Evolutionary conservation across 2,329 filamentous ascomycete genomes (phyloP), one percentile per base, ranked within the genome.

Genomic region (Orbilia brochopaga): DNA sequence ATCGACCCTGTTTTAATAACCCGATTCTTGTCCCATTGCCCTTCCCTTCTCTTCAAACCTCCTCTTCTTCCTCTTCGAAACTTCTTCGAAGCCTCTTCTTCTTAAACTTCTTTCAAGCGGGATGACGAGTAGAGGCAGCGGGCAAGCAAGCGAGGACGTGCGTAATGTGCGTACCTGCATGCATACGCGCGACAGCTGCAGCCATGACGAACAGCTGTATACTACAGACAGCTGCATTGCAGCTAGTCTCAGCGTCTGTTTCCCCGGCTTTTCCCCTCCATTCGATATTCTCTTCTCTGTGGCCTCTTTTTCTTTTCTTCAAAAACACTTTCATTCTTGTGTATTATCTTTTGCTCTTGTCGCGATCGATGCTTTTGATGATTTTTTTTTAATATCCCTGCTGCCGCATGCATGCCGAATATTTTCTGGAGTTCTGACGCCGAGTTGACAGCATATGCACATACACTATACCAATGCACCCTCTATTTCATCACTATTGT

Each of bases 311-410:
- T 58, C 50, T 53, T 32, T 21, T 50, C 52, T 27, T 56, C 64
- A 58, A 59, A 53, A n/a, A n/a, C n/a, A 57, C 66, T 57, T 69
- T 72, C 74, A 58, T 53, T 63, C 60, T 54, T 64, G 55, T 51
- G 5, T 56, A 35, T 46, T 50, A 10, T 32, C 27, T 52, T 69
- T 8, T 40, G 19, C 17, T n/a, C 19, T 40, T 32, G 56, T 30
- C 44, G 30, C 23, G 55, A 58, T 44, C 23, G 23, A 21, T 58
- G 17, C 21, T 17, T 27, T 35, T 13, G 27, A 32, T 55, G 17
- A 6, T 44, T 30, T 37, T 11, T 37, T 24, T 42, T 24, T 21
- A 30, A 57, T 15, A 30, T 21, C 44, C 19, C 23, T 35, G 44
- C 44, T 50, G 27, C 53, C 53, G 27, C 44, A 48, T 21, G 44